phyloP scores from a whole-genome alignment of 768 basidiomycete genomes.

The Tephrocybe sp. region DNA sequence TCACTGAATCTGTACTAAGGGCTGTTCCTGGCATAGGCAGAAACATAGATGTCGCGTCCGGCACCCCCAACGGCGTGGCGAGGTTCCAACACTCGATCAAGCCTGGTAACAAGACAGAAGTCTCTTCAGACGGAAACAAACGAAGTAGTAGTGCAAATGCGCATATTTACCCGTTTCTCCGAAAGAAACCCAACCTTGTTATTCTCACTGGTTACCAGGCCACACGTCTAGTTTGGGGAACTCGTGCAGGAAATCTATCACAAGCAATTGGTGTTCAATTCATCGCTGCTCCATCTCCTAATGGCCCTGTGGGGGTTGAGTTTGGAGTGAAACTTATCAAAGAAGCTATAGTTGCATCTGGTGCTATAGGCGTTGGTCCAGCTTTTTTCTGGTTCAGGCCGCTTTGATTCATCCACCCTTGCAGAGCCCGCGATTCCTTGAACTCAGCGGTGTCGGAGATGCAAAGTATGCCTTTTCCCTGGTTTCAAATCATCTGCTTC shows the following conservation, averaged over 20 bases:
- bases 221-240: slow-evolving; percentile 9
- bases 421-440: slow-evolving; percentile 15
- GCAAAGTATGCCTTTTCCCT: neutral
- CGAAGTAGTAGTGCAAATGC: slow-evolving; percentile 16
- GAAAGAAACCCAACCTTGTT: slow-evolving; percentile 8
- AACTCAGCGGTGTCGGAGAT: slow-evolving; percentile 15
- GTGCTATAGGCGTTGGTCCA: slow-evolving; percentile 12
- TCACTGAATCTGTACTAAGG: neutral
- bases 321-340: neutral
- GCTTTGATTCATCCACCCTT: neutral
- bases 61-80: slow-evolving; percentile 14
- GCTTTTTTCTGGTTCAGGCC: neutral
- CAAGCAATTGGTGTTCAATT: slow-evolving; percentile 14
- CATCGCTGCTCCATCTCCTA: slow-evolving; percentile 1
- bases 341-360: slow-evolving; percentile 14
- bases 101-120: slow-evolving; percentile 10
- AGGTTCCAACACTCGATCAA: slow-evolving; percentile 17
- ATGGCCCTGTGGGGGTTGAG: neutral
- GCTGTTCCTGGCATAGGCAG: slow-evolving; percentile 8
- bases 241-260: neutral
- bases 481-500: neutral
- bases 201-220: slow-evolving; percentile 15
- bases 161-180: slow-evolving; percentile 14
- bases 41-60: slow-evolving; percentile 14
- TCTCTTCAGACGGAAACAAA: slow-evolving; percentile 10